Conservation (phyloP, 2,329 filamentous ascomycete genomes). For the Ophiostoma novo-ulmi region DNA sequence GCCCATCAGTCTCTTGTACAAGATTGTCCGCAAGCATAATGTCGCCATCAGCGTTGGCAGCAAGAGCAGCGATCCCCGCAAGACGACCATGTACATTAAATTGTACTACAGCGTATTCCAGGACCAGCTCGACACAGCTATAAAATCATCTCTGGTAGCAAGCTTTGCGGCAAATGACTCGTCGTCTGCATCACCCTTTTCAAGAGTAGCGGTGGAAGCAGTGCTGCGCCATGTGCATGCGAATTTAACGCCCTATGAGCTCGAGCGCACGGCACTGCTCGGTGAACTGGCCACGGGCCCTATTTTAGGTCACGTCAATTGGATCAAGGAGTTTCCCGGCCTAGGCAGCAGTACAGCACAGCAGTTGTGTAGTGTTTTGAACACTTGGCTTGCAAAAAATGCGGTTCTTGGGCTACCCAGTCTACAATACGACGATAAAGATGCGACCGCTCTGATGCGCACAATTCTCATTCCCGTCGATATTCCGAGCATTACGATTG, state of each 20-base stretch:
- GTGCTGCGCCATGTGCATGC: conserved; percentile 43
- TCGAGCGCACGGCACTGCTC: conserved; percentile 54
- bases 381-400: conserved; percentile 35
- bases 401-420: not conserved
- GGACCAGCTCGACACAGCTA: conserved; percentile 59
- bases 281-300: conserved; percentile 45
- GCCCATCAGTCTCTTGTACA: conserved; percentile 75
- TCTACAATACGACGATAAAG: not conserved
- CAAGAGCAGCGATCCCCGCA: conserved; percentile 25
- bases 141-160: conserved; percentile 45
- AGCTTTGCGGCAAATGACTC: not conserved
- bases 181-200: not conserved
- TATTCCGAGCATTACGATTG: conserved; percentile 73
- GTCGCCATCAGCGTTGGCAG: not conserved
- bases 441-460: conserved; percentile 38
- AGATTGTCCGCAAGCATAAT: conserved; percentile 56
- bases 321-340: conserved; percentile 47
- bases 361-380: conserved; percentile 36
- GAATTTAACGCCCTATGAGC: conserved; percentile 45
- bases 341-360: conserved; percentile 36
- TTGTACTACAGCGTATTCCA: conserved; percentile 73
- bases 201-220: conserved; percentile 30
- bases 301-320: conserved; percentile 43
- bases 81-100: conserved; percentile 56
- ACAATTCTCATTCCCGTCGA: conserved; percentile 86